These are phyloP conservation scores for Coccinonectria pachysandricola DNA, from an alignment of 2,329 filamentous ascomycete species.

Conservation along the genomic window DNA sequence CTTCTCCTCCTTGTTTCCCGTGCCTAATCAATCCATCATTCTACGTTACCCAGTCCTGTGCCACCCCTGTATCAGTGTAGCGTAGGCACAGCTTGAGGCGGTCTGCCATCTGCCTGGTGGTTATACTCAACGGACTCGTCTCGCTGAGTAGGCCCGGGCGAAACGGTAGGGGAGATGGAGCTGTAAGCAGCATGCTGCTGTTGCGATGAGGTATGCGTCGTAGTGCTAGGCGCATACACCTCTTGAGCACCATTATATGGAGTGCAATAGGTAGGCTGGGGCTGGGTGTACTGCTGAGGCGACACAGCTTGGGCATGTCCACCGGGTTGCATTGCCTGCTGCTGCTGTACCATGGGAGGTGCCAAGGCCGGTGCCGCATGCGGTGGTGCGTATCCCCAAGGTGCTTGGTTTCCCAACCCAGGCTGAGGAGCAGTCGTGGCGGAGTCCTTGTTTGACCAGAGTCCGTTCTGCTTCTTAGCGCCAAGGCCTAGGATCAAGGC, in stretches of 20 bases:
- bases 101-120: constrained; percentile 22
- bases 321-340: constrained; percentile 1
- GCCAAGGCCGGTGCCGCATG: background rate
- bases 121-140: constrained; percentile 21
- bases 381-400: constrained; percentile 10
- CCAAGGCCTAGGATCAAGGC: constrained; percentile 19
- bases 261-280: constrained; percentile 1
- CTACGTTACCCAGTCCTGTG: too few relatives aligned
- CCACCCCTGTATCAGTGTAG: too few relatives aligned
- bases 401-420: constrained; percentile 6
- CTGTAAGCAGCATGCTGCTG: background rate
- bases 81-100: constrained; percentile 8
- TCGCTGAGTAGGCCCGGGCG: constrained; percentile 18
- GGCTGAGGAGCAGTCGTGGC: too few relatives aligned
- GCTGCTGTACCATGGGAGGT: constrained; percentile 4
- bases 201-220: constrained; percentile 1
- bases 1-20: too few relatives aligned
- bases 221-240: constrained; percentile 2
- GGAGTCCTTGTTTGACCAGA: constrained; percentile 19
- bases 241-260: background rate
- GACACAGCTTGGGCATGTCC: background rate
- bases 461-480: constrained; percentile 12
- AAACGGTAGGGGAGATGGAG: constrained; percentile 1
- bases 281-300: constrained; percentile 1
- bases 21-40: too few relatives aligned